A percentile compares a stretch with the other conserved stretches of the same genome.
Evolutionary conservation across 306 rosid genomes (phyloP).

Genomic region (Fagus sylvatica): DNA sequence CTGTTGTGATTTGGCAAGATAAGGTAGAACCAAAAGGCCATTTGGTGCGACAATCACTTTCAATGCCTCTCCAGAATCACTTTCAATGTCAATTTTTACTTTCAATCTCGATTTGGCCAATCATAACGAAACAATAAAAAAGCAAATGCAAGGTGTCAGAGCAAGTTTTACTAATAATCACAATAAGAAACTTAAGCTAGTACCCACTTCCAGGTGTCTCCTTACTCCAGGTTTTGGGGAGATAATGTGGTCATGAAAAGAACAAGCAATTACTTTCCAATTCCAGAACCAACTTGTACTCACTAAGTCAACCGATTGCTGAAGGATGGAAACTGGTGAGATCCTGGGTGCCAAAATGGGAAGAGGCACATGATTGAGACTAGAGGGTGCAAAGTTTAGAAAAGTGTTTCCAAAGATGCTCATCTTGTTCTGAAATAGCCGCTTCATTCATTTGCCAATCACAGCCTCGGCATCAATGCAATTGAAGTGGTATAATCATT

Average conservation of each 20-base stretch:
- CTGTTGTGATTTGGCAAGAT: constrained; percentile 14
- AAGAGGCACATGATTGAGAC: background rate
- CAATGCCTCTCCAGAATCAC: no score
- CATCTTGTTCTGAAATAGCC: background rate
- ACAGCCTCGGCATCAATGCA: no score
- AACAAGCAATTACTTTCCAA: constrained; percentile 25
- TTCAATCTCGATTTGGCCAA: constrained; percentile 17
- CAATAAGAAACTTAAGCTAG: constrained; percentile 16
- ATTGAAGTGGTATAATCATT: background rate
- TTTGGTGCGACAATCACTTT: background rate
- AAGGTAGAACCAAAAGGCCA: background rate
- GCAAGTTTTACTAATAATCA: constrained; percentile 27
- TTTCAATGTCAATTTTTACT: constrained; percentile 3
- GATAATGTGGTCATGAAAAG: constrained; percentile 26
- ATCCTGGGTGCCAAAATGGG: constrained; percentile 16
- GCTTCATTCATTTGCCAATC: background rate
- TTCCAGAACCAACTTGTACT: constrained; percentile 21
- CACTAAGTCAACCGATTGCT: constrained; percentile 20
- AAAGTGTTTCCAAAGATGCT: background rate
- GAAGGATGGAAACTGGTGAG: constrained; percentile 17
- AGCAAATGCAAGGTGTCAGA: constrained; percentile 31
- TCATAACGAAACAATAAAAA: constrained; percentile 24
- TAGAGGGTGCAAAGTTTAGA: background rate
- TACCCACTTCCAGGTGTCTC: constrained; percentile 33
- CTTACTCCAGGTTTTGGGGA: constrained; percentile 3